These are phyloP conservation scores for Kwoniella sp. DNA, from an alignment of 768 basidiomycete genomes.

Conservation along the genomic window DNA sequence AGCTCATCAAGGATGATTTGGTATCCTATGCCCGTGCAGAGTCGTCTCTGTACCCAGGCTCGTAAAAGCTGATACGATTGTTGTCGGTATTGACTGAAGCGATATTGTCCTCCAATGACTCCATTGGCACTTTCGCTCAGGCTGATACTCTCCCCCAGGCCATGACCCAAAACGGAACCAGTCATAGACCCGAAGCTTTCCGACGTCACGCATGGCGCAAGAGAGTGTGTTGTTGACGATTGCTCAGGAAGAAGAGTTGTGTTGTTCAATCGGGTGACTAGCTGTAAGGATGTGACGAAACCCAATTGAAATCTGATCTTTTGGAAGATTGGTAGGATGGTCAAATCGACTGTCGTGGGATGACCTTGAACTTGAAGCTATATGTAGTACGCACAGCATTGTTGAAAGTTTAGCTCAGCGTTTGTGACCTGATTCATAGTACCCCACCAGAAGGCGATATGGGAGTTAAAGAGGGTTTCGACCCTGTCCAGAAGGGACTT, in stretches of 20 bases:
- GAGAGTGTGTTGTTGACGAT: not conserved
- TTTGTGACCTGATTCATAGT: not conserved
- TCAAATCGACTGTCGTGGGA: constrained; percentile 10
- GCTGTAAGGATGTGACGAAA: constrained; percentile 34
- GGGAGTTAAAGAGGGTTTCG: not conserved
- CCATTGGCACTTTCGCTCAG: not conserved
- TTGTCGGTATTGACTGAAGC: not conserved
- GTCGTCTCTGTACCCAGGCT: constrained; percentile 16
- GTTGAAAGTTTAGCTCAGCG: constrained; percentile 8
- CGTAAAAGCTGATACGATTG: not conserved
- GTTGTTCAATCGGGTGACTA: constrained; percentile 35
- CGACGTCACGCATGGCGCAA: not conserved
- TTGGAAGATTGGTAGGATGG: constrained; percentile 32
- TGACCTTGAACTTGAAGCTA: constrained; percentile 33
- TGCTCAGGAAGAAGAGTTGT: not conserved
- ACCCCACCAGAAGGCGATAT: not conserved
- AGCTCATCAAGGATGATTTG: constrained; percentile 8
- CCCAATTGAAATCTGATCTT: constrained; percentile 39
- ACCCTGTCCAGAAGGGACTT: not conserved
- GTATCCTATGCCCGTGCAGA: constrained; percentile 13
- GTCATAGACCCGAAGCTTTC: not conserved
- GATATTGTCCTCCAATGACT: not conserved
- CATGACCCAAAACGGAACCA: not conserved
- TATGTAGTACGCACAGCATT: not conserved
- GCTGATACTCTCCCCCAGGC: not conserved